Evolutionary conservation across 169 alveolate genomes (phyloP), one percentile per base, ranked within the genome.

Genomic region (Theileria equi): DNA sequence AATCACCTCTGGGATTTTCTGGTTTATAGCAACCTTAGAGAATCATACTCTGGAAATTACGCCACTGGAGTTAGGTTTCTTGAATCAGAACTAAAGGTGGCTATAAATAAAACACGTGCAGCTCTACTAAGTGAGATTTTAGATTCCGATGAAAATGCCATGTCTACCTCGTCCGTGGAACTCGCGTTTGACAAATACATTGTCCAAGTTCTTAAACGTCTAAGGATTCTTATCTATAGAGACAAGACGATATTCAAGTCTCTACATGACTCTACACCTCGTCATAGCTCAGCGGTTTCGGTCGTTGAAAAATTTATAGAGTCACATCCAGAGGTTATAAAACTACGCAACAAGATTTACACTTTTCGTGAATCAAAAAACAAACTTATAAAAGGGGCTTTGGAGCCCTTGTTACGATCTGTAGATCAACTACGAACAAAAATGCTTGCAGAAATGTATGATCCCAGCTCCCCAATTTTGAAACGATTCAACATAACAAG

Each of bases 1-100:
- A 66, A 74, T 25, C 57, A 60, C 11, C 60, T 74, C 21, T 74
- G 84, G 84, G 84, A 74, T 44, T 74, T 74, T 47, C 41, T 52
- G 64, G 64, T 74, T 4, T 74, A 19, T 48, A 60, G 50, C 41
- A 63, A 64, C 58, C 28, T 74, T 7, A 38, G 84, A 26, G 84
- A 74, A 49, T 59, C 43, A 48, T 16, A 66, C 10, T 60, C 35
- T 10, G 74, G 74, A 11, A 28, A 31, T 45, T 74, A 74, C 32
- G 43, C 16, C 21, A 21, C 78, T 5, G 16, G 34, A 8, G 71
- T 58, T 13, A 44, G 26, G 41, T 38, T 41, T 50, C 19, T 74
- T 63, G 66, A 62, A 28, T 45, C 78, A 10, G 80, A 74, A 29
- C 53, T 45, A 26, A 35, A 17, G 72, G 47, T 40, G 19, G 54